Percentiles rank a stretch among this genome's conserved stretches.
These are phyloP conservation scores for Paramyrothecium sp. DNA, from an alignment of 2,329 filamentous ascomycete genomes.

Conservation along the genomic window DNA sequence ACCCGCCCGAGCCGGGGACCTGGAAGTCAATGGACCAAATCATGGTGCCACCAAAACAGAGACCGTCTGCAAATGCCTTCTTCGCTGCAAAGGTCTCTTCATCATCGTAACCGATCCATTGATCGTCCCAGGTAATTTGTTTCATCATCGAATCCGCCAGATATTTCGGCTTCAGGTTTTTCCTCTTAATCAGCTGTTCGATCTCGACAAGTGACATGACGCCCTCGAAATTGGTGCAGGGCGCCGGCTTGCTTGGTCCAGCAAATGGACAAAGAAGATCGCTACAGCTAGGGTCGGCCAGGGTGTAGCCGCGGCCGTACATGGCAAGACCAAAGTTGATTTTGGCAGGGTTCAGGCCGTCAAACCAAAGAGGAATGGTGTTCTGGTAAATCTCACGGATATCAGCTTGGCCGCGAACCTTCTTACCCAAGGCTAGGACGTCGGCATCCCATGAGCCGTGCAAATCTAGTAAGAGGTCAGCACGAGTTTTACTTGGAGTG, in stretches of 20 bases:
- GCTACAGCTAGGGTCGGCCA: constrained; percentile 23
- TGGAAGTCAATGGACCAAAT: constrained; percentile 12
- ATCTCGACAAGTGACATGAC: constrained; percentile 30
- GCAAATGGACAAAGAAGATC: constrained; percentile 18
- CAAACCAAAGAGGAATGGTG: constrained; percentile 38
- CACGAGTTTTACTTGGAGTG: too few relatives aligned
- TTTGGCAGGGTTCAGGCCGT: constrained; percentile 34
- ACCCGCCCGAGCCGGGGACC: not conserved
- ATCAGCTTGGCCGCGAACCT: constrained; percentile 37
- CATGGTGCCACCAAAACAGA: constrained; percentile 16
- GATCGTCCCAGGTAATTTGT: constrained; percentile 18
- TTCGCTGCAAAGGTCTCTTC: constrained; percentile 18
- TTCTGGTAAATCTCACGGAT: constrained; percentile 38
- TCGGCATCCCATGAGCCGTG: constrained; percentile 40
- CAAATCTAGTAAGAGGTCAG: constrained; percentile 22
- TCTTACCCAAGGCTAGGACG: constrained; percentile 22
- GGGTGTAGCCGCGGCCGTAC: constrained; percentile 45
- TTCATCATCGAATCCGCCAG: constrained; percentile 12
- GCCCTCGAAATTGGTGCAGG: constrained; percentile 24
- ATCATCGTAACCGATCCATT: constrained; percentile 23
- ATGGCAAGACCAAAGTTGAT: constrained; percentile 45
- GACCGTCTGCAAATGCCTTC: constrained; percentile 8
- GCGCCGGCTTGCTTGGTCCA: constrained; percentile 19
- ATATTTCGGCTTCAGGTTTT: constrained; percentile 13
- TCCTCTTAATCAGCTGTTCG: constrained; percentile 19